Evolutionary conservation across 2,329 filamentous ascomycete genomes (phyloP).

Genomic region (Plectosphaerella sp.): DNA sequence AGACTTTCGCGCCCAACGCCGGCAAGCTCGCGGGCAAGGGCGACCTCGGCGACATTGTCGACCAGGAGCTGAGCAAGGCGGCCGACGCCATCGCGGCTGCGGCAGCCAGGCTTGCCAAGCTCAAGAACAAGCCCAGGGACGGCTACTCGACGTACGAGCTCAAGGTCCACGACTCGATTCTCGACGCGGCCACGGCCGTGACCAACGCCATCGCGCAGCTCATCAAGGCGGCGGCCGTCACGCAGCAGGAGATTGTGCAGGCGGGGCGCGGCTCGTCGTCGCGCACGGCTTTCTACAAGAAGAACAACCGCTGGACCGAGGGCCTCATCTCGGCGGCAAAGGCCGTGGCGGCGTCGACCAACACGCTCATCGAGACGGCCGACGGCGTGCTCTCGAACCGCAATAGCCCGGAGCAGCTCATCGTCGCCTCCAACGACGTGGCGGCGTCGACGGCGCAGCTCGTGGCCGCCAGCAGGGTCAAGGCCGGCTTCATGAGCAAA

Average conservation of each 20-base stretch:
- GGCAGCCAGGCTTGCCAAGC: slow-evolving; percentile 79
- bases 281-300: slow-evolving; percentile 96
- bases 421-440: slow-evolving; percentile 95
- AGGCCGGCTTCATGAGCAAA: slow-evolving; percentile 97
- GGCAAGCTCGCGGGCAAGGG: slow-evolving; percentile 76
- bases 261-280: slow-evolving; percentile 86
- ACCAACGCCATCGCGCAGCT: slow-evolving; percentile 90
- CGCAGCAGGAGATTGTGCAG: slow-evolving; percentile 94
- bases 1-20: slow-evolving; percentile 84
- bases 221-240: slow-evolving; percentile 89
- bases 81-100: slow-evolving; percentile 94
- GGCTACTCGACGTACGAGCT: slow-evolving; percentile 95
- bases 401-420: slow-evolving; percentile 93
- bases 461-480: slow-evolving; percentile 90
- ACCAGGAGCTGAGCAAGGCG: slow-evolving; percentile 85
- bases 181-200: slow-evolving; percentile 88
- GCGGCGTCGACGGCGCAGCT: slow-evolving; percentile 94
- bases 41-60: slow-evolving; percentile 89
- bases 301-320: slow-evolving; percentile 99
- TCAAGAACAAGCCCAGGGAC: slow-evolving; percentile 95
- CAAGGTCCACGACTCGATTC: slow-evolving; percentile 90
- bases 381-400: slow-evolving; percentile 90
- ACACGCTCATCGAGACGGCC: slow-evolving; percentile 94
- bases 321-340: slow-evolving; percentile 96
- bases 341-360: slow-evolving; percentile 88